Conservation (phyloP, 257 asterid genomes). For the Solanum rostratum region DNA sequence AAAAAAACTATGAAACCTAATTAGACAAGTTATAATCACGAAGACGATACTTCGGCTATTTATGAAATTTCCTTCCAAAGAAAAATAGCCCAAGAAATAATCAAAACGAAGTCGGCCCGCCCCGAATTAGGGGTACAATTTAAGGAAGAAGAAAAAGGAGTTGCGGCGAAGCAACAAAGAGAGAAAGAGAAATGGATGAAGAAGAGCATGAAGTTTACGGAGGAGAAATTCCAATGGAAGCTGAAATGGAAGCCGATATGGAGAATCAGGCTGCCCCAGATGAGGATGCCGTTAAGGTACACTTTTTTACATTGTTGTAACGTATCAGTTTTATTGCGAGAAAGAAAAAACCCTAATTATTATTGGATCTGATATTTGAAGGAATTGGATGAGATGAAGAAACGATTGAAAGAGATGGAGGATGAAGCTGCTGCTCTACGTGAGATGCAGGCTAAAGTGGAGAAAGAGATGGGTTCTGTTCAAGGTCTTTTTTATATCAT, state of each 20-base stretch:
- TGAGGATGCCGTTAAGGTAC: conserved; percentile 30
- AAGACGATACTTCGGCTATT: too few species aligned
- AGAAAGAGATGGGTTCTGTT: conserved; percentile 39
- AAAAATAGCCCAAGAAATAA: too few species aligned
- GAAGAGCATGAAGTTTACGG: conserved; percentile 49
- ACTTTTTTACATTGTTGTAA: neutral
- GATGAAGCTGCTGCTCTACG: conserved; percentile 42
- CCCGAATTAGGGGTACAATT: neutral
- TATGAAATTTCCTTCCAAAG: too few species aligned
- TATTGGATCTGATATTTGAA: conserved; percentile 9
- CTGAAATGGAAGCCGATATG: conserved; percentile 28
- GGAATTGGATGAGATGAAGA: conserved; percentile 48
- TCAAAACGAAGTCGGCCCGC: neutral
- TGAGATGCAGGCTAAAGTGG: conserved; percentile 42
- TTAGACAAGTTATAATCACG: too few species aligned
- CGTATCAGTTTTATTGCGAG: neutral
- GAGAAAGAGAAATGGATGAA: conserved; percentile 19
- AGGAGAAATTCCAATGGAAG: conserved; percentile 36
- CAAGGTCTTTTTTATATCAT: conserved; percentile 9
- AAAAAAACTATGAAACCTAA: too few species aligned
- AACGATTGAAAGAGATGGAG: conserved; percentile 41
- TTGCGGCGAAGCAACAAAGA: neutral
- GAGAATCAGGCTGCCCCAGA: conserved; percentile 20
- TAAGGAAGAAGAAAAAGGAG: neutral
- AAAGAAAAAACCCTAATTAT: neutral